A percentile compares a stretch with the other conserved stretches of the same genome.
Evolutionary conservation across 2,329 filamentous ascomycete species (phyloP).

Genomic region (Escovopsis sp.): DNA sequence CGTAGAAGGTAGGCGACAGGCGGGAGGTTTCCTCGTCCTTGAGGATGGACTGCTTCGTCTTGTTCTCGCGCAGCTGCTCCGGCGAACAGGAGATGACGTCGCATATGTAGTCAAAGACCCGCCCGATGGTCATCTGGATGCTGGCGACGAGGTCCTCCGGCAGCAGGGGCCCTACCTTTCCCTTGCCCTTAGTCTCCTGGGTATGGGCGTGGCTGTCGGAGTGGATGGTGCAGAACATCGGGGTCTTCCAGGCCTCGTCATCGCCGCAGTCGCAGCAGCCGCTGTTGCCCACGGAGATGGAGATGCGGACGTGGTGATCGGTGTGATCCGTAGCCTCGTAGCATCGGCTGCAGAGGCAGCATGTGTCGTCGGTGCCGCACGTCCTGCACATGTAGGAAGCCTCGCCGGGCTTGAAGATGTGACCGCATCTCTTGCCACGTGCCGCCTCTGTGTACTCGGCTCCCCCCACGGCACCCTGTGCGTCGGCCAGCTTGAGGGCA

Average conservation of each 20-base stretch:
- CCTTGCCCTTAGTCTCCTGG: slow-evolving; percentile 42
- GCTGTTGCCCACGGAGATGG: slow-evolving; percentile 76
- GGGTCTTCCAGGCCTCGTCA: slow-evolving; percentile 79
- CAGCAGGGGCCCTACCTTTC: slow-evolving; percentile 41
- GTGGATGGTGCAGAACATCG: slow-evolving; percentile 88
- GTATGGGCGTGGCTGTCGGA: slow-evolving; percentile 37
- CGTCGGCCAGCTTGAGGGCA: slow-evolving; percentile 66
- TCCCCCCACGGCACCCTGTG: slow-evolving; percentile 84
- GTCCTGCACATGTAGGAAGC: slow-evolving; percentile 90
- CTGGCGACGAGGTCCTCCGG: slow-evolving; percentile 62
- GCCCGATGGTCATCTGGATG: slow-evolving; percentile 73
- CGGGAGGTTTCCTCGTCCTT: slow-evolving; percentile 72
- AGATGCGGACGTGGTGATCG: slow-evolving; percentile 82
- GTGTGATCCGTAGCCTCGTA: slow-evolving; percentile 93
- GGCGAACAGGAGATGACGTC: slow-evolving; percentile 97
- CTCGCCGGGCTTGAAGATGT: slow-evolving; percentile 92
- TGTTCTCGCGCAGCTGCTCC: slow-evolving; percentile 77
- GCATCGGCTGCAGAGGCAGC: slow-evolving; percentile 83
- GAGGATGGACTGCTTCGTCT: slow-evolving; percentile 66
- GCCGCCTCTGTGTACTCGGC: slow-evolving; percentile 90
- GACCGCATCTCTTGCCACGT: slow-evolving; percentile 84
- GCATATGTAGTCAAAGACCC: slow-evolving; percentile 85
- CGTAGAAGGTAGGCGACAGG: slow-evolving; percentile 56
- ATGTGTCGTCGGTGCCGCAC: slow-evolving; percentile 88
- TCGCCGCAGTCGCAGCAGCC: slow-evolving; percentile 98